Evolutionary conservation across 768 basidiomycete species (phyloP).

Genomic region (Dictyophora rubrovolvata): DNA sequence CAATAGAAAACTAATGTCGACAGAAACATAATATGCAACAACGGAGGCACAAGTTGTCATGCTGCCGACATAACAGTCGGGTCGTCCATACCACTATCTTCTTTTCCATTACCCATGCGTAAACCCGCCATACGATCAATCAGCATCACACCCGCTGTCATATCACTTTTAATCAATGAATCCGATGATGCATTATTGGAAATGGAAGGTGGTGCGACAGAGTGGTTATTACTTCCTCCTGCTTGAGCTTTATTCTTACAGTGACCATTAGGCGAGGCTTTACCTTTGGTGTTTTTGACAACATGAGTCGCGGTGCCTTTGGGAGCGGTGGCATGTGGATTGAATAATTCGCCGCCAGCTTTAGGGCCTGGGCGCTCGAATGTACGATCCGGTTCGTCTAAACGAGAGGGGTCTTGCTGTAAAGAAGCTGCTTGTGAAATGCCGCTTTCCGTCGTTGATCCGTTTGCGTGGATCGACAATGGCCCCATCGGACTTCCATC

Average conservation of each 20-base stretch:
- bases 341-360: constrained; percentile 29
- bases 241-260: constrained; percentile 22
- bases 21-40: neutral
- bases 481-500: neutral
- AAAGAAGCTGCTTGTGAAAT: neutral
- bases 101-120: constrained; percentile 1
- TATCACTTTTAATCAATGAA: constrained; percentile 14
- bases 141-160: constrained; percentile 25
- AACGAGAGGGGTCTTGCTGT: constrained; percentile 18
- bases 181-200: constrained; percentile 21
- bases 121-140: constrained; percentile 28
- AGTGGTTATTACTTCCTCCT: constrained; percentile 13
- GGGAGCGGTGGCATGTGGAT: constrained; percentile 19
- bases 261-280: constrained; percentile 14
- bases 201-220: neutral
- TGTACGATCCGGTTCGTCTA: constrained; percentile 36
- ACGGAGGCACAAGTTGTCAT: neutral
- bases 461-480: neutral
- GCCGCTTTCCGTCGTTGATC: constrained; percentile 11
- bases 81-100: neutral
- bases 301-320: constrained; percentile 10
- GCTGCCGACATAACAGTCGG: neutral
- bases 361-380: constrained; percentile 42
- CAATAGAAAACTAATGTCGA: neutral
- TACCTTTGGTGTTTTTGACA: constrained; percentile 27